Base-by-base conservation (phyloP, 2,329 filamentous ascomycete genomes). In the Aspergillus sp. region DNA sequence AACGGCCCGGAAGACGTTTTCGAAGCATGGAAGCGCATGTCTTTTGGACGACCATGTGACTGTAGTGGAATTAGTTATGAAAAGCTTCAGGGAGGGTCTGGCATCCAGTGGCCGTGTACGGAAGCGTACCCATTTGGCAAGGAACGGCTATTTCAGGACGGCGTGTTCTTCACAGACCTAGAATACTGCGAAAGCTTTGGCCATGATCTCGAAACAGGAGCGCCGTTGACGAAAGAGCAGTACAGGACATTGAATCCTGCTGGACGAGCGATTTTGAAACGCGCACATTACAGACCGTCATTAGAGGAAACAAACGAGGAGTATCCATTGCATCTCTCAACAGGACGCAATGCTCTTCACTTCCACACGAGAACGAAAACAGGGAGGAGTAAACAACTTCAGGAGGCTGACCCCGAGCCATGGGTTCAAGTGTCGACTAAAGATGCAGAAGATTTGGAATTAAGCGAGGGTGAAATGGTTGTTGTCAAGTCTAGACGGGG, bases 301-400 rank as follows among this genome's bases (percentile, higher is more conserved):
- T 38, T 58, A 15, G 67, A 69, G 45, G 54, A 51, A 25, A 56
- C 61, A 3, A 46, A 66, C 43, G 59, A 60, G 3, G 60, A 69
- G 5, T 69, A 58, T 46, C 66, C 67, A 2, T 47, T 69, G 1
- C 46, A 56, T 10, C 52, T 70, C 1, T 59, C 64, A 0, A 70
- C 66, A 0, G 66, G 66, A 1, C 53, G 66, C 3, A 63, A 64
- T 32, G 60, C 61, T 2, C 55, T 62, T 42, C 67, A 69, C 22
- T 69, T 69, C 49, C 66, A 69, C 50, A 70, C 67, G 2, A 52
- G 66, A 9, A 68, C 66, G 1, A 69, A 69, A 53, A 70, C 65
- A 1, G 66, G 67, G 3, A 47, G 67, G 13, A 47, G 52, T 9
- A 60, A 58, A 22, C 49, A 50, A 25, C 52, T 70, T 46, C 65